phyloP scores from a whole-genome alignment of 1,284 basidiomycete species.

The Leccinum solheimii region DNA sequence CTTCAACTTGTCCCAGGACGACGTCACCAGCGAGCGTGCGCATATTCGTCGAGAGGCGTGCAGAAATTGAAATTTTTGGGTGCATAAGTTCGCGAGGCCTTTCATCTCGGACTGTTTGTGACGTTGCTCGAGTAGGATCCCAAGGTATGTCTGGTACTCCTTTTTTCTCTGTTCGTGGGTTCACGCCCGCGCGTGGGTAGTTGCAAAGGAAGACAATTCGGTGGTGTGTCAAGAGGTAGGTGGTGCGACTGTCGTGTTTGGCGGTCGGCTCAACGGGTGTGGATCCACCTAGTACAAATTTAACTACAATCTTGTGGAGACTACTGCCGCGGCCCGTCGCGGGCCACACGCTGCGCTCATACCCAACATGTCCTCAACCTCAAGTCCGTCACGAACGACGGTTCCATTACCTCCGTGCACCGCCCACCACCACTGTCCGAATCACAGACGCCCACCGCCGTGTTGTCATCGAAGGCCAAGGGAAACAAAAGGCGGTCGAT shows the following conservation, averaged over 20 bases:
- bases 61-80: no score
- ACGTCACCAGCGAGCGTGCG: conserved; percentile 34
- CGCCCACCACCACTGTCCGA: conserved; percentile 9
- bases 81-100: conserved; percentile 68
- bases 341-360: conserved; percentile 64
- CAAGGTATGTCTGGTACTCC: conserved; percentile 44
- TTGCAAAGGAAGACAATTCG: conserved; percentile 72
- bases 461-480: conserved; percentile 30
- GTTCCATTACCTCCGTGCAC: conserved; percentile 6
- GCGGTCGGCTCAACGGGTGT: conserved; percentile 1
- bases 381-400: conserved; percentile 20
- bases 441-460: not conserved
- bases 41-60: no score
- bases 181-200: conserved; percentile 35
- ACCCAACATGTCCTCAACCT: conserved; percentile 52
- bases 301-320: conserved; percentile 57
- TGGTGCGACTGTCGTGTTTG: conserved; percentile 12
- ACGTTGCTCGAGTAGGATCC: conserved; percentile 77
- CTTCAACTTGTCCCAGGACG: conserved; percentile 18
- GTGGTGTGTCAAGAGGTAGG: conserved; percentile 72
- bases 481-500: conserved; percentile 35
- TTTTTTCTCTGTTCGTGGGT: not conserved
- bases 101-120: conserved; percentile 47
- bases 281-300: conserved; percentile 55
- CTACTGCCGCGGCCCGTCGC: conserved; percentile 46